A percentile compares a stretch with the other conserved stretches of the same genome.
phyloP scores from a whole-genome alignment of 768 basidiomycete genomes.

The Piloderma croceum region DNA sequence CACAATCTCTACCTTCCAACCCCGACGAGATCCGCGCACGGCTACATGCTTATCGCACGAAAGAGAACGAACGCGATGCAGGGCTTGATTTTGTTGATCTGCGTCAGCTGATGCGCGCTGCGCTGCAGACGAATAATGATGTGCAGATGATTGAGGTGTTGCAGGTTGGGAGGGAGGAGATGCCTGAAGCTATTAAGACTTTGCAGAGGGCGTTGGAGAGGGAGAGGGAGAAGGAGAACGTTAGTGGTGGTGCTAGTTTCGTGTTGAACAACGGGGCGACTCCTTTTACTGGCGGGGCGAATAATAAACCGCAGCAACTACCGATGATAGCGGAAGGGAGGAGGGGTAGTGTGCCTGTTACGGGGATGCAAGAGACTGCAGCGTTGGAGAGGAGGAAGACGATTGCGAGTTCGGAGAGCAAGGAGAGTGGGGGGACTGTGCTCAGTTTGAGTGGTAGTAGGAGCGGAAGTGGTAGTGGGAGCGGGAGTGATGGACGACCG shows the following conservation, averaged over 20 bases:
- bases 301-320: constrained; percentile 7
- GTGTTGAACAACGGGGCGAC: no score
- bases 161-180: constrained; percentile 58
- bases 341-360: constrained; percentile 1
- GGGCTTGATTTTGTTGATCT: constrained; percentile 51
- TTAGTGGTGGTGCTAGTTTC: constrained; percentile 14
- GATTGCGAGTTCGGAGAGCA: not conserved
- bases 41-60: constrained; percentile 21
- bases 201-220: constrained; percentile 62
- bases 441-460: not conserved
- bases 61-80: constrained; percentile 44
- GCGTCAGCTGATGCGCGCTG: constrained; percentile 50
- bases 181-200: constrained; percentile 79
- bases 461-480: not conserved
- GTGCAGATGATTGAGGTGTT: constrained; percentile 57
- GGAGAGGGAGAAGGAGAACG: constrained; percentile 29
- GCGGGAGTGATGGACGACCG: not conserved
- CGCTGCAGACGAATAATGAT: constrained; percentile 55
- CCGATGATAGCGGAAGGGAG: constrained; percentile 6
- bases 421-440: not conserved
- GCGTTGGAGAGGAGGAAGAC: not conserved
- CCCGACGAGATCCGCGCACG: constrained; percentile 14
- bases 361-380: constrained; percentile 8
- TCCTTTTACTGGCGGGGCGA: constrained; percentile 1
- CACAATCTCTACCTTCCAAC: no score